phyloP scores from a whole-genome alignment of 176 grass and related monocot species.

The Triticum urartu region DNA sequence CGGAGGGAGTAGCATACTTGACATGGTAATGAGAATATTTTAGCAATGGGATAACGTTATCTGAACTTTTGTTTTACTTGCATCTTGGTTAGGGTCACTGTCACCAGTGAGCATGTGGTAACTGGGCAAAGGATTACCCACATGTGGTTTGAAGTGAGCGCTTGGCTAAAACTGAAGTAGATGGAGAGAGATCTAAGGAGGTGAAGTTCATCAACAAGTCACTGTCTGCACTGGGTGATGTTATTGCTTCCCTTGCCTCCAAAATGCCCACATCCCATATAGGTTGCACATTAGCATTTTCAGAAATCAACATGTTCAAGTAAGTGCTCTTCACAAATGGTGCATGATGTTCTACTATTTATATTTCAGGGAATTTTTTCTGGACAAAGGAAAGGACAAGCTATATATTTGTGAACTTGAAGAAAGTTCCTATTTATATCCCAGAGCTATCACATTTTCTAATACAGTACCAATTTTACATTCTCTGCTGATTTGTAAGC shows the following conservation, averaged over 20 bases:
- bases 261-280: slow-evolving; percentile 78
- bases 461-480: too few species aligned
- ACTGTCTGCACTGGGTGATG: slow-evolving; percentile 86
- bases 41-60: slow-evolving; percentile 5
- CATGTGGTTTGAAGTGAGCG: slow-evolving; percentile 93
- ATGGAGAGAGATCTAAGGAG: slow-evolving; percentile 84
- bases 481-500: too few species aligned
- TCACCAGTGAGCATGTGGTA: slow-evolving; percentile 63
- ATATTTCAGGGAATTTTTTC: too few species aligned
- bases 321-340: too few species aligned
- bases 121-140: slow-evolving; percentile 62
- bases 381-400: too few species aligned
- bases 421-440: too few species aligned
- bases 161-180: slow-evolving; percentile 67
- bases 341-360: too few species aligned
- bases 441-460: too few species aligned
- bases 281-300: slow-evolving; percentile 35
- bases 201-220: slow-evolving; percentile 93
- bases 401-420: too few species aligned
- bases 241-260: slow-evolving; percentile 88
- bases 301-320: too few species aligned
- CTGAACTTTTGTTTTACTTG: background rate
- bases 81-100: slow-evolving; percentile 83
- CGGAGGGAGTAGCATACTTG: background rate
- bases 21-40: background rate